phyloP scores from a whole-genome alignment of 768 basidiomycete genomes.

The Tylopilus sp. region DNA sequence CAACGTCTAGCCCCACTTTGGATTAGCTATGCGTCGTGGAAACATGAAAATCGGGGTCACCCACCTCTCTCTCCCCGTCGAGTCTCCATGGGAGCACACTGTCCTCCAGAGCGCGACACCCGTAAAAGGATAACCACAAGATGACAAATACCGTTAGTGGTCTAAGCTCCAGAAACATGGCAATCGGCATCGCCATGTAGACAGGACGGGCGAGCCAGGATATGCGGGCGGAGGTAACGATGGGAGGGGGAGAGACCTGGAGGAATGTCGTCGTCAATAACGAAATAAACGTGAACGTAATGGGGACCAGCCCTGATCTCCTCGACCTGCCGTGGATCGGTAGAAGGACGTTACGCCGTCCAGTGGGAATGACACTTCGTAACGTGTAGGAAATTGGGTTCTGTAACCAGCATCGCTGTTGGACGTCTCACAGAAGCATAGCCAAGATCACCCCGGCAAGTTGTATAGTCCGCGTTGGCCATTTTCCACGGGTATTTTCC shows the following conservation, averaged over 20 bases:
- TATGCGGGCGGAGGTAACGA: neutral
- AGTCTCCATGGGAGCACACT: slow-evolving; percentile 1
- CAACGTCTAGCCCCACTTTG: neutral
- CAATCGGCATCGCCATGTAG: neutral
- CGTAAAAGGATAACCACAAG: neutral
- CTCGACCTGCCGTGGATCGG: slow-evolving; percentile 1
- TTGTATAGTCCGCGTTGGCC: neutral
- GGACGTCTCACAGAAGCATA: neutral
- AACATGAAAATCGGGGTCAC: neutral
- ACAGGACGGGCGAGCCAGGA: neutral
- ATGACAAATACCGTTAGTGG: neutral
- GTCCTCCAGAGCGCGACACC: slow-evolving; percentile 3
- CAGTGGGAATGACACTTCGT: neutral
- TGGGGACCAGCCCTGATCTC: slow-evolving; percentile 17
- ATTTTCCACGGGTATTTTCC: neutral
- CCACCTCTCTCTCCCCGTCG: slow-evolving; percentile 1
- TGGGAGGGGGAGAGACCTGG: neutral
- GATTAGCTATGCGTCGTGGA: neutral
- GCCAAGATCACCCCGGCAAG: slow-evolving; percentile 6
- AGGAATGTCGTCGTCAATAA: neutral
- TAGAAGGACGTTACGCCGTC: neutral
- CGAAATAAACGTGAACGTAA: neutral
- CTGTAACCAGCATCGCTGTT: neutral
- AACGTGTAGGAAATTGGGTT: neutral
- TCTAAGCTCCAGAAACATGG: slow-evolving; percentile 13